Base-by-base conservation (phyloP, 495 filamentous ascomycete genomes). In the Corynascus novoguineensis region DNA sequence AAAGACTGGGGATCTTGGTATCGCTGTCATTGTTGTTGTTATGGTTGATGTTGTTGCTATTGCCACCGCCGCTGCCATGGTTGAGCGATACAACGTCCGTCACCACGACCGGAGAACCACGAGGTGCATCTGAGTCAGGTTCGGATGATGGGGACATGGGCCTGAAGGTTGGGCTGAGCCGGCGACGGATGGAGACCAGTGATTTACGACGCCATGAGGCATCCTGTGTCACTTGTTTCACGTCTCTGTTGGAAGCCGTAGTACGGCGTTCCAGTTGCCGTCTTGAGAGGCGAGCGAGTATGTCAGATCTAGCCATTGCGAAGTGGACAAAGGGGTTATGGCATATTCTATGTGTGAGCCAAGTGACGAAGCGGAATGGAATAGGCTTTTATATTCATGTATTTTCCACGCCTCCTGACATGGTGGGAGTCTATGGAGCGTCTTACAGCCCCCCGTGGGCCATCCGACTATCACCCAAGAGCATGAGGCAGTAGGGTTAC, bases 111-210 rank as follows among this genome's bases (percentile, higher is more conserved):
- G 45, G 45, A n/a, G n/a, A n/a, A 0, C 27, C 14, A 6, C 35
- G 21, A 2, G 21, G 0, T 11, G 19, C 42, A 15, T 19, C 21
- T 15, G 22, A 8, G 24, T 25, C 42, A 21, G 15, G 40, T 10
- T 44, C 8, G 14, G 47, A 6, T 10, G 45, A 6, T 9, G 32
- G 11, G 15, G 19, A 8, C 24, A 14, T 7, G 10, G 6, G 49
- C 28, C 14, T 47, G 19, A 34, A 37, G 8, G n/a, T 8, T 8
- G 32, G 27, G 25, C 34, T 47, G 25, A 35, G 12, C 54, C 34
- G 59, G 60, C 62, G 41, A 37, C 34, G 51, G 35, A 62, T 55
- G 11, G 62, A 58, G 40, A 55, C 55, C 11, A 60, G 25, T 19
- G 62, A 48, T n/a, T 38, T 48, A 17, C 58, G 47, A 28, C 46